Evolutionary conservation across 305 asterid species (phyloP).

Genomic region (Solanum chacoense): DNA sequence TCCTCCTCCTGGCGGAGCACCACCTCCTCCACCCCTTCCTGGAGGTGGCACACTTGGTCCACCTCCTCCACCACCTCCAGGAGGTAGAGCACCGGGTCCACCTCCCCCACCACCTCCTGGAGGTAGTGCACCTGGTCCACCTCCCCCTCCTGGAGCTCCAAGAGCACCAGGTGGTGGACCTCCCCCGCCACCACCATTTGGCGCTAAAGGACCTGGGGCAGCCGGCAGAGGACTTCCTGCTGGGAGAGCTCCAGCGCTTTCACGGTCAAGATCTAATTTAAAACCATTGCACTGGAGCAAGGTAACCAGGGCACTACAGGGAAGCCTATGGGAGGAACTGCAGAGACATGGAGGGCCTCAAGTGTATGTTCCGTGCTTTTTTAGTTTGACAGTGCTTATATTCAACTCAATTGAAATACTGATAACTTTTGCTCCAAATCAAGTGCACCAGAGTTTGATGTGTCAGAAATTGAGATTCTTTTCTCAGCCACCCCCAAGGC

Average conservation of each 20-base stretch:
- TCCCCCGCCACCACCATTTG: slow-evolving; percentile 29
- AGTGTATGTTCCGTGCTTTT: slow-evolving; percentile 26
- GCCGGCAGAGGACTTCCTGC: slow-evolving; percentile 14
- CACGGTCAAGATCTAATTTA: slow-evolving; percentile 55
- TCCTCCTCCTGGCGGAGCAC: neutral
- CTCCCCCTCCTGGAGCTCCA: slow-evolving; percentile 38
- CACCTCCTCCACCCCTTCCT: neutral
- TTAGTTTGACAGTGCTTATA: neutral
- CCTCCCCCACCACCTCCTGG: slow-evolving; percentile 5
- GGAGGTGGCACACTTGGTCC: neutral
- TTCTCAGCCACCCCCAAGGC: slow-evolving; percentile 88
- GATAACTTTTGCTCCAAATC: slow-evolving; percentile 12
- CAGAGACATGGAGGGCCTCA: slow-evolving; percentile 85
- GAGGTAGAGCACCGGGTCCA: slow-evolving; percentile 11
- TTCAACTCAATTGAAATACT: slow-evolving; percentile 8
- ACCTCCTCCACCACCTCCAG: slow-evolving; percentile 16
- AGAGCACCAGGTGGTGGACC: slow-evolving; percentile 18
- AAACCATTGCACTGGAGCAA: slow-evolving; percentile 99
- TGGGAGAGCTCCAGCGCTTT: slow-evolving; percentile 29
- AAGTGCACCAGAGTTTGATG: slow-evolving; percentile 89
- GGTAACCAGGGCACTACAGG: slow-evolving; percentile 92
- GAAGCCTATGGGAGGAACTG: slow-evolving; percentile 99
- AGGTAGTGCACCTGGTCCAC: slow-evolving; percentile 25
- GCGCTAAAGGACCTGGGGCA: slow-evolving; percentile 70
- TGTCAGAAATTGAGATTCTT: slow-evolving; percentile 78